A percentile compares a stretch with the other conserved stretches of the same genome.
Conservation (phyloP, 2,329 filamentous ascomycete species). For the Phialophora chinensis region DNA sequence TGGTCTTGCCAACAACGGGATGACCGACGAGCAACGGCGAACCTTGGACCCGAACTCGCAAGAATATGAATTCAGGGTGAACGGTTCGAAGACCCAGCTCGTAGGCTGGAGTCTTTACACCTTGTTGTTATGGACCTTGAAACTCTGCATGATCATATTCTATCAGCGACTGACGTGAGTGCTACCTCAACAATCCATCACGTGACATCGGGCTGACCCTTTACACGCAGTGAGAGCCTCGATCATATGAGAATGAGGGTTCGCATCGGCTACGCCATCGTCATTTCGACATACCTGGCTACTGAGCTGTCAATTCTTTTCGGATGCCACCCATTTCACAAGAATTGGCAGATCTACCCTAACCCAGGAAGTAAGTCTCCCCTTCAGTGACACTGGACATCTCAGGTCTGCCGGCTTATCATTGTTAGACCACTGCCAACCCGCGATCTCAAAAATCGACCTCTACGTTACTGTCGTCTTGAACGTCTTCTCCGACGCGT, state of each 20-base stretch:
- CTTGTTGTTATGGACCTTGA: constrained; percentile 59
- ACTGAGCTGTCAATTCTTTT: constrained; percentile 59
- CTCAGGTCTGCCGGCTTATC: not conserved
- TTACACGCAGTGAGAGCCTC: constrained; percentile 46
- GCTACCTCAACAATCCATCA: not conserved
- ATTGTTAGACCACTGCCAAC: constrained; percentile 53
- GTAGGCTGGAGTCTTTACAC: constrained; percentile 63
- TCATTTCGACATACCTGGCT: constrained; percentile 57
- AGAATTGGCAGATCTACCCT: constrained; percentile 66
- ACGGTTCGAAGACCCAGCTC: constrained; percentile 61
- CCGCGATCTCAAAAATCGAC: constrained; percentile 58
- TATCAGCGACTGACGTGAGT: constrained; percentile 60
- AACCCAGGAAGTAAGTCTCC: constrained; percentile 59
- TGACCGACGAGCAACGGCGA: constrained; percentile 59
- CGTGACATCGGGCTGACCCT: not conserved
- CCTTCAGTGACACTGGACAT: not conserved
- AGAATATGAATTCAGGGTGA: constrained; percentile 58
- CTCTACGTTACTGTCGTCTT: constrained; percentile 59
- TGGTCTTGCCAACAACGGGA: constrained; percentile 63
- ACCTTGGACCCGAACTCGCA: constrained; percentile 51
- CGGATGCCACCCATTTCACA: constrained; percentile 59
- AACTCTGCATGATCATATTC: constrained; percentile 62
- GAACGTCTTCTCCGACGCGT: constrained; percentile 64
- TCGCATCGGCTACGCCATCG: constrained; percentile 57
- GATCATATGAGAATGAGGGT: constrained; percentile 54